Conservation (phyloP, 2,329 filamentous ascomycete species). For the Neonectria faginata region DNA sequence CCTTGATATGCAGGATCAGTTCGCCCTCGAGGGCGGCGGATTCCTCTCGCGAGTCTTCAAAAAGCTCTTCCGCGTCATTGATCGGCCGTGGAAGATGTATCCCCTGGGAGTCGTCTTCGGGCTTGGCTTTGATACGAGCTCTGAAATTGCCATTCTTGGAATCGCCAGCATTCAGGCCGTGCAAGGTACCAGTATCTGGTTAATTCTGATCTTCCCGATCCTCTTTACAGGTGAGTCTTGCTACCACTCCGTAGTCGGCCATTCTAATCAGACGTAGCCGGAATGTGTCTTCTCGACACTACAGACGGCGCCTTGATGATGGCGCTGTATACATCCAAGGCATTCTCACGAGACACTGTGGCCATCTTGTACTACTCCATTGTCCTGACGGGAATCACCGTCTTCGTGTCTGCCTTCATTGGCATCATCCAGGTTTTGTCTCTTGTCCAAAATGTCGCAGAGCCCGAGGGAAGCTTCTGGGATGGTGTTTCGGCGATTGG, state of each 20-base stretch:
- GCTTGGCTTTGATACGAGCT: constrained; percentile 94
- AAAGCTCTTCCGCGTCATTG: constrained; percentile 79
- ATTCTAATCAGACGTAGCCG: constrained; percentile 62
- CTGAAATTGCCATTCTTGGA: constrained; percentile 90
- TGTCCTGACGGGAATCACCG: constrained; percentile 84
- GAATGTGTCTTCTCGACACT: constrained; percentile 95
- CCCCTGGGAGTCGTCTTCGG: constrained; percentile 90
- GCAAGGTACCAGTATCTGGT: constrained; percentile 89
- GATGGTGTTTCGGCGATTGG: constrained; percentile 81
- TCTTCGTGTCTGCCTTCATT: constrained; percentile 86
- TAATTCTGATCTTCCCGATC: constrained; percentile 91
- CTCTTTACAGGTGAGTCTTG: constrained; percentile 80
- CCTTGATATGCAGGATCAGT: constrained; percentile 55
- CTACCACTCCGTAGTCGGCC: no score
- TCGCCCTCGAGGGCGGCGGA: constrained; percentile 81
- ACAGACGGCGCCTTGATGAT: constrained; percentile 96
- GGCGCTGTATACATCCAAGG: constrained; percentile 85
- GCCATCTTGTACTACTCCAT: constrained; percentile 95
- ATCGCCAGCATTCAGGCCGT: constrained; percentile 90
- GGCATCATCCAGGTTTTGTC: constrained; percentile 87
- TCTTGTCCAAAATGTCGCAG: constrained; percentile 79
- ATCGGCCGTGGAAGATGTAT: constrained; percentile 94
- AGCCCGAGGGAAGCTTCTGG: constrained; percentile 85
- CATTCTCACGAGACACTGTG: constrained; percentile 83
- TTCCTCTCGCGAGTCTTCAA: constrained; percentile 79